Evolutionary conservation across 345 rosid species (phyloP), one percentile per base, ranked within the genome.

Genomic region (Bretschneidera sinensis): DNA sequence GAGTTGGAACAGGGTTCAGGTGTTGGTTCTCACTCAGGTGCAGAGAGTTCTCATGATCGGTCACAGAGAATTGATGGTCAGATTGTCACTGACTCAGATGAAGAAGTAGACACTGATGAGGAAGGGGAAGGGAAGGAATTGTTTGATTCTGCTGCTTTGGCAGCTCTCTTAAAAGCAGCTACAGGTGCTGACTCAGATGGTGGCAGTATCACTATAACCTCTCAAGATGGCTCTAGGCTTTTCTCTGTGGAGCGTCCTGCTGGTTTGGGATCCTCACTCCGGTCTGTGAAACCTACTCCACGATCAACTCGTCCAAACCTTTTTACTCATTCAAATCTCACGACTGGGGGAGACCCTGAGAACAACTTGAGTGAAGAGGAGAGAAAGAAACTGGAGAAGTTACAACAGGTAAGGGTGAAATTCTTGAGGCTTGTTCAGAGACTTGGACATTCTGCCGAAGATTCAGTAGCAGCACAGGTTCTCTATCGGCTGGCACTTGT

Each of bases 171-270:
- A 80, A 94, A 86, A 80, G 99, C 96, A 53, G 96, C 96, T 54
- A 75, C 91, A 16, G 85, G 90, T 53, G 80, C 76, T 61, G 83
- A 81, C 25, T 78, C 87, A 25, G 91, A 81, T 53, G 81, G 75
- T 43, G 85, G 90, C 17, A 74, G 68, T 58, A 74, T 89, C 62
- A 77, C 87, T 51, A 70, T 89, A 66, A 79, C 90, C 28, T 83
- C 97, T 55, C 87, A 79, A 69, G 99, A 89, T 76, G 97, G 97
- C 23, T 81, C 97, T 0, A 82, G 86, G 78, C 95, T 89, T 65
- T 89, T 87, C 81, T 85, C 99, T 69, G 83, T 89, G 63, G 95
- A 94, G 67, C 81, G 85, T 19, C 97, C 97, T 64, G 97, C 92
- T 35, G 97, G 99, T 66, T 74, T 88, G 80, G 96, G 95, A 59